phyloP scores from a whole-genome alignment of 2,329 filamentous ascomycete species.

The Podosphaera xanthii region DNA sequence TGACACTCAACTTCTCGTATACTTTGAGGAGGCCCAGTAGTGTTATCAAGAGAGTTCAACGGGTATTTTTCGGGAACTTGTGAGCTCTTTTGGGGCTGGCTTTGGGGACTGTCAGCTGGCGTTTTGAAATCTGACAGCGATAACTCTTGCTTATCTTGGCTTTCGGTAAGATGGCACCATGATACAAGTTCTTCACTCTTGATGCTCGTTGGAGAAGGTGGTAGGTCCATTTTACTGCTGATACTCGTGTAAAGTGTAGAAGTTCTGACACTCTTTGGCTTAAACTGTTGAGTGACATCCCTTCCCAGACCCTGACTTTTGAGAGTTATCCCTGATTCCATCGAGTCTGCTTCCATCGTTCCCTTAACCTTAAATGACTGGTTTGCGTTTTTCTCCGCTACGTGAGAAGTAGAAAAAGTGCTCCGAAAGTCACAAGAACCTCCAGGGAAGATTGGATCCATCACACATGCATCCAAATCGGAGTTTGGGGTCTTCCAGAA shows the following conservation, averaged over 20 bases:
- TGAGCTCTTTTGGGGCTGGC: slow-evolving; percentile 40
- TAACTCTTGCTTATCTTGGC: slow-evolving; percentile 20
- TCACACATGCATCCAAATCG: slow-evolving; percentile 33
- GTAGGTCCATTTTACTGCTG: slow-evolving; percentile 12
- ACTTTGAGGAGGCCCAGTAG: slow-evolving; percentile 22
- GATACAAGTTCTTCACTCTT: slow-evolving; percentile 37
- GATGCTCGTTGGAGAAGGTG: slow-evolving; percentile 31
- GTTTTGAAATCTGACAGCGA: slow-evolving; percentile 31
- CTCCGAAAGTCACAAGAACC: slow-evolving; percentile 42
- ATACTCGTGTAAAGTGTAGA: slow-evolving; percentile 9
- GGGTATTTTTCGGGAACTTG: slow-evolving; percentile 67
- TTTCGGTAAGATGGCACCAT: slow-evolving; percentile 37
- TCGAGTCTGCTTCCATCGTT: slow-evolving; percentile 17
- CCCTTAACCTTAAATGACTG: slow-evolving; percentile 24
- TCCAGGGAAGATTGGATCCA: slow-evolving; percentile 51
- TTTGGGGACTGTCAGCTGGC: slow-evolving; percentile 24
- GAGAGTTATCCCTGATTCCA: slow-evolving; percentile 9
- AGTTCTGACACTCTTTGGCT: slow-evolving; percentile 20
- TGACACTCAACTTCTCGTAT: slow-evolving; percentile 27
- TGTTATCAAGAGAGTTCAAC: slow-evolving; percentile 25
- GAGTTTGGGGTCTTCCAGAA: slow-evolving; percentile 60
- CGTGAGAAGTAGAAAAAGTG: slow-evolving; percentile 28
- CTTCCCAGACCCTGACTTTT: slow-evolving; percentile 22
- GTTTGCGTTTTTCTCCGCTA: slow-evolving; percentile 24
- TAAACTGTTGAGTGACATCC: slow-evolving; percentile 25